Conservation (phyloP, 768 basidiomycete genomes). For the Megacollybia marginata region DNA sequence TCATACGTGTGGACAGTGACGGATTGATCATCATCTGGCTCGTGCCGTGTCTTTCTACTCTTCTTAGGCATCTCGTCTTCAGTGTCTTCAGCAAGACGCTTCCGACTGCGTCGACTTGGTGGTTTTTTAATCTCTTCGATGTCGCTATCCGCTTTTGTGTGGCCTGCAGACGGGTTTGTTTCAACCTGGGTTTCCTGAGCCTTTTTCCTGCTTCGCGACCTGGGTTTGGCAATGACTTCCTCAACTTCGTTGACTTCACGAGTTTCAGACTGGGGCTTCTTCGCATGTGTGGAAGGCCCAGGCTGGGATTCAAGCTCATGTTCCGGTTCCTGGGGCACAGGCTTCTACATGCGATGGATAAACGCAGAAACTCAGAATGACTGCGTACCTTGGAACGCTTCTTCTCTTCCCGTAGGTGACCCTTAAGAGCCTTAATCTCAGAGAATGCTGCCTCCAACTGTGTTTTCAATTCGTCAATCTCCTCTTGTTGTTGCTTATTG, state of each 20-base stretch:
- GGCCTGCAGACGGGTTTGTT: neutral
- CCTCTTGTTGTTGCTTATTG: constrained; percentile 23
- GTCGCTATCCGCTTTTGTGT: neutral
- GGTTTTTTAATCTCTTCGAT: constrained; percentile 3
- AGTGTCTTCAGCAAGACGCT: neutral
- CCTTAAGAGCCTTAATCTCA: constrained; percentile 35
- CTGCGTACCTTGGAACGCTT: neutral
- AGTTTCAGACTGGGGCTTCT: neutral
- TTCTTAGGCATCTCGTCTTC: constrained; percentile 2
- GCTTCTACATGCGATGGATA: neutral
- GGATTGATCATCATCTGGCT: constrained; percentile 25
- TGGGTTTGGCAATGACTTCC: constrained; percentile 11
- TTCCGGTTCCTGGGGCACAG: neutral
- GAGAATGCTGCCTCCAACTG: constrained; percentile 32
- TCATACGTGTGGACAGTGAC: constrained; percentile 4
- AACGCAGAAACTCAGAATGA: neutral
- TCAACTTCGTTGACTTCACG: constrained; percentile 23
- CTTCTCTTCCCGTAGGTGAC: neutral
- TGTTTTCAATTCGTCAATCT: constrained; percentile 25
- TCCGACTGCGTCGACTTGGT: neutral
- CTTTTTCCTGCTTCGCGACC: constrained; percentile 13
- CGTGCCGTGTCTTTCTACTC: constrained; percentile 8
- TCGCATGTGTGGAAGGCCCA: constrained; percentile 8
- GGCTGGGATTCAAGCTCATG: constrained; percentile 17
- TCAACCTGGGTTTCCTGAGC: constrained; percentile 17